phyloP scores from a whole-genome alignment of 2,329 filamentous ascomycete species.

The Keithomyces neogunnii region DNA sequence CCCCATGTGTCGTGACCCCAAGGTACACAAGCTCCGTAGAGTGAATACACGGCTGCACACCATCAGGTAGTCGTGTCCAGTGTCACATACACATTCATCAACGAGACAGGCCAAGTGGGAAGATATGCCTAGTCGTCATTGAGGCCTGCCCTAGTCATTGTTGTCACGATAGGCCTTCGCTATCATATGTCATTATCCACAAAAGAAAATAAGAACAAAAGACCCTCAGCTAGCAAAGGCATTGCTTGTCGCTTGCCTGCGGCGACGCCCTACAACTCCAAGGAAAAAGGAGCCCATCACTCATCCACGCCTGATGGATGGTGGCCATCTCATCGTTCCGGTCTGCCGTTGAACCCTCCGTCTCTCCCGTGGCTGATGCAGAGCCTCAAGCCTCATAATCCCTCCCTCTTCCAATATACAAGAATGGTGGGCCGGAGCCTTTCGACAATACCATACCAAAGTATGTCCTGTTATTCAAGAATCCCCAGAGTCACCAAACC shows the following conservation, averaged over 20 bases:
- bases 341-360: neutral
- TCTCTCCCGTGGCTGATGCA: neutral
- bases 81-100: too few species aligned
- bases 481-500: neutral
- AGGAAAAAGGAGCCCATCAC: neutral
- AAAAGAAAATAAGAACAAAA: neutral
- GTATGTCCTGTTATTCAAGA: neutral
- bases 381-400: neutral
- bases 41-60: too few species aligned
- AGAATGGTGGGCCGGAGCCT: slow-evolving; percentile 3
- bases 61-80: too few species aligned
- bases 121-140: neutral
- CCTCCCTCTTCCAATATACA: slow-evolving; percentile 2
- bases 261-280: neutral
- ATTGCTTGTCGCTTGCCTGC: neutral
- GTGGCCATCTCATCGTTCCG: neutral
- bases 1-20: neutral
- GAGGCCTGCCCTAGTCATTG: neutral
- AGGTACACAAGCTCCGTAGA: neutral
- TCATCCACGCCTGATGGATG: neutral
- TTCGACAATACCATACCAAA: neutral
- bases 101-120: too few species aligned
- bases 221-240: neutral
- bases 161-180: neutral
- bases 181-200: slow-evolving; percentile 3